phyloP scores from a whole-genome alignment of 2,329 filamentous ascomycete genomes.

The Cladophialophora chaetospira region DNA sequence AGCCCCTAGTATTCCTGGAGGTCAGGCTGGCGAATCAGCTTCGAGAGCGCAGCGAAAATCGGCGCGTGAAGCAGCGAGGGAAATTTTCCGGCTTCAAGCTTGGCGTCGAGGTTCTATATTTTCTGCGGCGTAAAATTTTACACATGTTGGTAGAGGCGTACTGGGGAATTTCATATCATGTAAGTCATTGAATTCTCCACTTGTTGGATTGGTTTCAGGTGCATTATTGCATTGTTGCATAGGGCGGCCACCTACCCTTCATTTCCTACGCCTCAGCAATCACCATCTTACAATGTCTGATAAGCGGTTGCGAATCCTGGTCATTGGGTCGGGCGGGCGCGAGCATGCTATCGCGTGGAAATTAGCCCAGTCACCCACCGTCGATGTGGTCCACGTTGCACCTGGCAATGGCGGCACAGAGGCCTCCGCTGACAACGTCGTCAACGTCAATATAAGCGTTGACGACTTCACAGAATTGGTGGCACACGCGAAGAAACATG shows the following conservation, averaged over 20 bases:
- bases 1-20: too few species aligned
- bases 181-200: background rate
- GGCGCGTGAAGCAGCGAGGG: background rate
- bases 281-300: conserved; percentile 34
- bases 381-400: conserved; percentile 70
- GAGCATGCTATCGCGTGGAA: conserved; percentile 97
- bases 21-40: conserved; percentile 1
- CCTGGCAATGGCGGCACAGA: conserved; percentile 84
- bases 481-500: conserved; percentile 69
- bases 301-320: conserved; percentile 70
- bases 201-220: background rate
- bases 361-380: conserved; percentile 75
- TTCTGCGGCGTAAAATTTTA: background rate
- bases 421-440: conserved; percentile 57
- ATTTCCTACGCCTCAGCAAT: background rate
- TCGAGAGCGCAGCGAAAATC: background rate
- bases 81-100: background rate
- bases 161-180: background rate
- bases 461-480: conserved; percentile 80
- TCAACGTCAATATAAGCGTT: conserved; percentile 71
- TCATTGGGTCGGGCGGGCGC: conserved; percentile 90
- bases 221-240: background rate
- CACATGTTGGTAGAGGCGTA: background rate
- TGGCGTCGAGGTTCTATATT: conserved; percentile 3
- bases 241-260: background rate